Evolutionary conservation across 176 grass and related monocot species (phyloP).

Genomic region (Oryza meyeriana): DNA sequence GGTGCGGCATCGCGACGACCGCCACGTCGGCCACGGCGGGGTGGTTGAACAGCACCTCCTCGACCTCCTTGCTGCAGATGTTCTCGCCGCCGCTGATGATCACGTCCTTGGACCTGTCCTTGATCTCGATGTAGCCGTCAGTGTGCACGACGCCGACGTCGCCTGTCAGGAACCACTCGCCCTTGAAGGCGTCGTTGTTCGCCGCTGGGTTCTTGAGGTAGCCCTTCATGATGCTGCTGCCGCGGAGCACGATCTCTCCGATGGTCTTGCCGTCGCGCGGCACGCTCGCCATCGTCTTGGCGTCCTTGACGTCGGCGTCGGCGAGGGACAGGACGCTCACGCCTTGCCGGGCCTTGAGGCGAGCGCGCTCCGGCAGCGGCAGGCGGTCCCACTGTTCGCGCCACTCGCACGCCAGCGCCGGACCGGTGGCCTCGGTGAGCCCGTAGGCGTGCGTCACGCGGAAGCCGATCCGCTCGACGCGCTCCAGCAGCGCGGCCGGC

Average conservation of each 20-base stretch:
- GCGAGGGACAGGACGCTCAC: slow-evolving; percentile 57
- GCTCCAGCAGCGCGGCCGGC: slow-evolving; percentile 49
- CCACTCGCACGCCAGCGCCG: slow-evolving; percentile 77
- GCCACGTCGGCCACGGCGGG: slow-evolving; percentile 52
- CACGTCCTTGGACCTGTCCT: slow-evolving; percentile 77
- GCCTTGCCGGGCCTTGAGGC: slow-evolving; percentile 66
- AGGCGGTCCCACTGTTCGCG: slow-evolving; percentile 59
- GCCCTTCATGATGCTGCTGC: slow-evolving; percentile 72
- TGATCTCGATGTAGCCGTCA: slow-evolving; percentile 84
- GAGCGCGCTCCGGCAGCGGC: slow-evolving; percentile 36
- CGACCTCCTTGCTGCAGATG: slow-evolving; percentile 73
- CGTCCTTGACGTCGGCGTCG: slow-evolving; percentile 58
- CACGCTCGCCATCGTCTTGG: slow-evolving; percentile 37
- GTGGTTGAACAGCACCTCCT: slow-evolving; percentile 53
- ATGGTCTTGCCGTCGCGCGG: slow-evolving; percentile 49
- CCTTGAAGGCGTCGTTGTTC: slow-evolving; percentile 39
- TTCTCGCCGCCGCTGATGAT: slow-evolving; percentile 76
- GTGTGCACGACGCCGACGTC: slow-evolving; percentile 75
- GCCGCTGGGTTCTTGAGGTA: slow-evolving; percentile 63
- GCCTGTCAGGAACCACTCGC: slow-evolving; percentile 65
- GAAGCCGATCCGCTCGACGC: slow-evolving; percentile 58
- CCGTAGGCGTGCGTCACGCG: slow-evolving; percentile 68
- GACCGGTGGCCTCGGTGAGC: slow-evolving; percentile 65
- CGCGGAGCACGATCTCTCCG: slow-evolving; percentile 68
- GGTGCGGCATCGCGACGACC: slow-evolving; percentile 65